These are phyloP conservation scores for Wickerhamiella vanderwaltii DNA, from an alignment of 805 yeast species.

Conservation along the genomic window DNA sequence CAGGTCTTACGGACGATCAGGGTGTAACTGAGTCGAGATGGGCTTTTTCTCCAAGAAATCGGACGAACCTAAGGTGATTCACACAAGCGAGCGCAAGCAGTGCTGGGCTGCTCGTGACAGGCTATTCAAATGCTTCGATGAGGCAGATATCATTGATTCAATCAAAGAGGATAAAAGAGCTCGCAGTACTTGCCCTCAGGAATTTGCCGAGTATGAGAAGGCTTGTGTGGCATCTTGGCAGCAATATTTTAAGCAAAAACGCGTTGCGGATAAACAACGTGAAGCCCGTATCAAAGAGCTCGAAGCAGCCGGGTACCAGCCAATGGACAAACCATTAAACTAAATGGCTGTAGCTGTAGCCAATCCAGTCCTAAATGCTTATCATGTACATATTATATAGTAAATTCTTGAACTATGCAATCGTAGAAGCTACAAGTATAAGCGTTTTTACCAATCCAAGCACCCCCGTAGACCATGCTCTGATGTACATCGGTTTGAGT, in stretches of 20 bases:
- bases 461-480: slow-evolving; percentile 95
- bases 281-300: slow-evolving; percentile 56
- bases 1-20: no score
- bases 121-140: slow-evolving; percentile 64
- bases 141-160: slow-evolving; percentile 56
- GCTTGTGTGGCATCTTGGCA: slow-evolving; percentile 84
- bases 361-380: neutral
- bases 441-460: slow-evolving; percentile 49
- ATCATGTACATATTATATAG: slow-evolving; percentile 6
- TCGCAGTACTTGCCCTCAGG: slow-evolving; percentile 42
- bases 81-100: slow-evolving; percentile 40
- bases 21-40: no score
- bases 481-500: slow-evolving; percentile 37
- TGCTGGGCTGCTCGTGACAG: slow-evolving; percentile 89
- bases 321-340: slow-evolving; percentile 17
- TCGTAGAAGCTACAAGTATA: slow-evolving; percentile 92
- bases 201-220: slow-evolving; percentile 49
- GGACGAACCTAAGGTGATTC: slow-evolving; percentile 31
- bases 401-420: slow-evolving; percentile 45
- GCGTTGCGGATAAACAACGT: slow-evolving; percentile 63
- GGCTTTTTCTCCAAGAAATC: slow-evolving; percentile 5
- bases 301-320: slow-evolving; percentile 45
- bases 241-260: slow-evolving; percentile 78
- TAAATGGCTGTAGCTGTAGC: neutral
- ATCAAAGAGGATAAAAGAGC: slow-evolving; percentile 35